Base-by-base conservation (phyloP, 495 filamentous ascomycete genomes). In the Bryoglossum gracile region DNA sequence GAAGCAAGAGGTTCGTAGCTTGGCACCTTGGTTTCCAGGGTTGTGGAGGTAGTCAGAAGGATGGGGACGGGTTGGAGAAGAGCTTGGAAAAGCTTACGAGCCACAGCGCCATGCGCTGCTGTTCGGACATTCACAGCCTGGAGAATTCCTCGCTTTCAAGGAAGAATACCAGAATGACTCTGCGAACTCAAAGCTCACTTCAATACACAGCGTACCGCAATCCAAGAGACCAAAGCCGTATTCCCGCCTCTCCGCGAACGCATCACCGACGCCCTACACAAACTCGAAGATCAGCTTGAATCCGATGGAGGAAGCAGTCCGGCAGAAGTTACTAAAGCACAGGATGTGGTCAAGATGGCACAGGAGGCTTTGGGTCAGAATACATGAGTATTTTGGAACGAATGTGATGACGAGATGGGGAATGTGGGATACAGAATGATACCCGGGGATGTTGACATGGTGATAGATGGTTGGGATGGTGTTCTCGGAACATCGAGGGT, bases 171-270 rank as follows among this genome's bases (percentile, higher is more conserved):
- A 32, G 17, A 14, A 32, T 38, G 8, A 38, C 16, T 6, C 16
- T 14, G 4, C 19, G 19, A 14, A 32, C 18, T 9, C n/a, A 35
- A 32, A 53, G 57, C 57, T 70, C 61, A 52, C 53, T 22, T 28
- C 5, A 3, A n/a, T n/a, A 0, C 33, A 28, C 21, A 96, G 90
- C 75, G 76, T 59, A 75, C 71, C 67, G 87, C 84, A 14, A 66
- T 87, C 13, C 76, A 89, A 53, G 86, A 95, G 66, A 97, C 91
- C 23, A 81, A 83, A 61, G 82, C 80, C 22, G 79, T 95, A 10
- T 81, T 94, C 48, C 83, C 75, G 10, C 73, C 76, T 0, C 59
- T 95, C 55, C 71, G 73, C 54, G 60, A 75, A 59, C 80, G 83
- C 62, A 82, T 94, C 53, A 56, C 55, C 9, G 72, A 82, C 26